A percentile compares a stretch with the other conserved stretches of the same genome.
Evolutionary conservation across 345 rosid species (phyloP).

Genomic region (Cardamine occulta): DNA sequence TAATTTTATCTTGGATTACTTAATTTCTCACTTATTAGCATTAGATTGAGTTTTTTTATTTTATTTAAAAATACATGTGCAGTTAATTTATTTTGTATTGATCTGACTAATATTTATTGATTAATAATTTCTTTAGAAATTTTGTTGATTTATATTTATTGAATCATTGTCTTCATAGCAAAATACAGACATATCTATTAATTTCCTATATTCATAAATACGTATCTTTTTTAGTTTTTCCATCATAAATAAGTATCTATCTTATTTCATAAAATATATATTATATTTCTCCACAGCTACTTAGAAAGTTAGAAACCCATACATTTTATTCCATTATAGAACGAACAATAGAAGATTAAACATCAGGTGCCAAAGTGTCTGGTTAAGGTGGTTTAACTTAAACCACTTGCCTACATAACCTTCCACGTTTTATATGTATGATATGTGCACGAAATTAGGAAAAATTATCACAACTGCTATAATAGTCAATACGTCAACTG

Average conservation of each 20-base stretch:
- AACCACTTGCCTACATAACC: conserved; percentile 31
- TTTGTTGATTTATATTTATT: not conserved
- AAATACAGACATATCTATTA: not conserved
- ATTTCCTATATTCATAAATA: conserved; percentile 10
- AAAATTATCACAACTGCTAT: not conserved
- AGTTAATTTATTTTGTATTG: conserved; percentile 1
- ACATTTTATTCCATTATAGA: conserved; percentile 2
- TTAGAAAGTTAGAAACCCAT: not conserved
- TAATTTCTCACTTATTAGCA: not conserved
- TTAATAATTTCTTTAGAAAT: not conserved
- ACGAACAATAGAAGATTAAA: conserved; percentile 16
- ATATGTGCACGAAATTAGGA: conserved; percentile 3
- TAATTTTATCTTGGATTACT: not conserved
- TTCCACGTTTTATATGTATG: conserved; percentile 24
- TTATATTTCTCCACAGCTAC: not conserved
- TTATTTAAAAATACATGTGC: not conserved
- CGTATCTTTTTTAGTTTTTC: not conserved
- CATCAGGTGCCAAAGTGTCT: conserved; percentile 40
- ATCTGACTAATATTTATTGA: not conserved
- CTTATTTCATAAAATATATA: not conserved
- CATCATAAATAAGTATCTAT: not conserved
- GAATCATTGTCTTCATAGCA: not conserved
- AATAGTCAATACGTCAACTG: too few relatives aligned
- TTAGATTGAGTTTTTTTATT: not conserved
- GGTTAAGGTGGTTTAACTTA: conserved; percentile 42